Evolutionary conservation across 2,329 filamentous ascomycete species (phyloP), one percentile per base, ranked within the genome.

Genomic region (Huntiella savannae): DNA sequence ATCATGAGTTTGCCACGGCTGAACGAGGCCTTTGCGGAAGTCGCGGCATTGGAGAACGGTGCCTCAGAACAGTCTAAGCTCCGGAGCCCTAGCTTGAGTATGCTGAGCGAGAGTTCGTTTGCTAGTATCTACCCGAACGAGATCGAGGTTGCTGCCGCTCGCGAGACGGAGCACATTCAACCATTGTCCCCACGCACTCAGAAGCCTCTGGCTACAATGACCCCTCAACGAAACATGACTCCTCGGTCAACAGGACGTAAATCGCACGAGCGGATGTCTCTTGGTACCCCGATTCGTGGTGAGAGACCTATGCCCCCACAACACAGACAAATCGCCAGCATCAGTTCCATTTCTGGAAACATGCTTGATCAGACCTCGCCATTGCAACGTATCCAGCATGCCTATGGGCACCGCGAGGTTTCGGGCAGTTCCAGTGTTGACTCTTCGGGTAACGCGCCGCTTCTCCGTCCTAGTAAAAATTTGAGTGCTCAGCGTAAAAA

Each of bases 61-160:
- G 37, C 43, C 45, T 15, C 12, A 13, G 28, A 37, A 22, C 41
- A 45, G 4, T 41, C 41, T 16, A 63, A 62, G 38, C 54, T 72
- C 49, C 63, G 63, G 22, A 81, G 75, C 52, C 76, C 77, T 3
- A 70, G 68, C 33, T 59, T 80, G 43, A 80, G 77, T 52, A 64
- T 79, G 10, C 58, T 81, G 51, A 80, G 76, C 52, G 75, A 80
- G 57, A 79, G 75, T 55, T 80, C 76, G 0, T 79, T 81, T 53
- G 53, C 71, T 16, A 80, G 76, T 53, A 63, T 81, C 0, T 81
- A 81, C 47, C 76, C 75, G 2, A 33, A 39, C 32, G 48, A 47
- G 16, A 28, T 28, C 8, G 22, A 28, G 8, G 22, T 28, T 28
- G 22, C 22, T 28, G 22, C 22, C 22, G 22, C 22, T 4, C 45